These are phyloP conservation scores for Parastagonospora avenae DNA, from an alignment of 2,329 filamentous ascomycete species.

Conservation along the genomic window DNA sequence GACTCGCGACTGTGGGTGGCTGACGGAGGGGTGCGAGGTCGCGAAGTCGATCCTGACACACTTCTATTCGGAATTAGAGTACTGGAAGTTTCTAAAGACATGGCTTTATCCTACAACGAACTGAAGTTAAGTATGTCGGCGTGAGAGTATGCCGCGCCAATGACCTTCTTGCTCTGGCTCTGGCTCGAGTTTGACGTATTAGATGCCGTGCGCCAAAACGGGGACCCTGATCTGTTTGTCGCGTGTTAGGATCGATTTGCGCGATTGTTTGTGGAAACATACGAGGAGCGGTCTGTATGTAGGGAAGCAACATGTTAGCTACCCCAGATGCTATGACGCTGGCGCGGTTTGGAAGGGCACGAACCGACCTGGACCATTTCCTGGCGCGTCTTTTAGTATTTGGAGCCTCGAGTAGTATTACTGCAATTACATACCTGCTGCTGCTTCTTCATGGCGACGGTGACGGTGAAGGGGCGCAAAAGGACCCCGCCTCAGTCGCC, in stretches of 20 bases:
- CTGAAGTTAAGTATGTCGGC: constrained; percentile 92
- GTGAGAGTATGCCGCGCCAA: constrained; percentile 95
- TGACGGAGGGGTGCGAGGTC: constrained; percentile 75
- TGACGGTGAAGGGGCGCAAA: constrained; percentile 3
- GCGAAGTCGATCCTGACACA: constrained; percentile 64
- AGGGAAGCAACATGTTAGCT: constrained; percentile 45
- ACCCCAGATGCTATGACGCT: constrained; percentile 31
- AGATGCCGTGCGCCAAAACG: constrained; percentile 78
- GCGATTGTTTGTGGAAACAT: constrained; percentile 18
- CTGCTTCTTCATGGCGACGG: constrained; percentile 51
- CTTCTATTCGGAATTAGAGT: constrained; percentile 54
- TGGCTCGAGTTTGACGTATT: constrained; percentile 47
- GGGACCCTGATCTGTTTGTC: constrained; percentile 72
- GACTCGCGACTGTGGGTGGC: constrained; percentile 64
- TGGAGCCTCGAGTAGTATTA: background rate
- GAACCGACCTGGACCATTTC: constrained; percentile 99
- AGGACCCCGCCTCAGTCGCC: constrained; percentile 21
- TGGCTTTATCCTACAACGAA: constrained; percentile 62
- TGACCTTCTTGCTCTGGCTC: constrained; percentile 68
- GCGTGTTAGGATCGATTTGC: background rate
- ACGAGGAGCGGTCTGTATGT: constrained; percentile 45
- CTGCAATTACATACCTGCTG: constrained; percentile 45
- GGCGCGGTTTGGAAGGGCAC: constrained; percentile 49
- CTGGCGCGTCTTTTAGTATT: constrained; percentile 56
- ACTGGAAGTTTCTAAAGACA: background rate